Conservation (phyloP, 2,329 filamentous ascomycete genomes). For the Arthrobotrys entomopaga region DNA sequence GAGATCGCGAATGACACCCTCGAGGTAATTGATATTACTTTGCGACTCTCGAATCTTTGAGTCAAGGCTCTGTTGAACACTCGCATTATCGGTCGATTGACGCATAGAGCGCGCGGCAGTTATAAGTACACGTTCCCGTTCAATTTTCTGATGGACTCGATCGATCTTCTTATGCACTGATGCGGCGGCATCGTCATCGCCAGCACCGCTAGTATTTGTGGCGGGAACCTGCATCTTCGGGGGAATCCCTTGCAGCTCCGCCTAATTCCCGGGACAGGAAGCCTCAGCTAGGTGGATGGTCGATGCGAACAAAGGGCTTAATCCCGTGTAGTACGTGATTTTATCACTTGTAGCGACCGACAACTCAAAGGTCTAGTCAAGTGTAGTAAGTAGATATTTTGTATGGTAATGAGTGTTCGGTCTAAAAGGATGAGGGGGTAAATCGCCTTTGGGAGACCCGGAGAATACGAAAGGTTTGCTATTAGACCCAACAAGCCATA, state of each 20-base stretch:
- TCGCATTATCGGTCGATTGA: constrained; percentile 92
- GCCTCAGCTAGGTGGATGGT: too few relatives aligned
- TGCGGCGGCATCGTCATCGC: constrained; percentile 35
- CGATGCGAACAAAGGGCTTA: too few relatives aligned
- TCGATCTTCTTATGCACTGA: constrained; percentile 93
- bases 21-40: constrained; percentile 93
- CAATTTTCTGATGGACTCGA: constrained; percentile 89
- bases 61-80: constrained; percentile 88
- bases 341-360: too few relatives aligned
- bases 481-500: neutral
- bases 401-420: too few relatives aligned
- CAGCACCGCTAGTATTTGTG: constrained; percentile 60
- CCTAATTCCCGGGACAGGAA: constrained; percentile 8
- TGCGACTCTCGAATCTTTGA: constrained; percentile 92
- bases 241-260: constrained; percentile 63
- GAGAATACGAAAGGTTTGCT: constrained; percentile 3
- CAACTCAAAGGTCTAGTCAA: too few relatives aligned
- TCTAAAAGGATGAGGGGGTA: neutral
- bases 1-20: constrained; percentile 88
- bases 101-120: constrained; percentile 94
- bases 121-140: constrained; percentile 95
- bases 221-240: constrained; percentile 69
- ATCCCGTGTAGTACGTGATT: too few relatives aligned
- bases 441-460: neutral
- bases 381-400: too few relatives aligned